Conservation (phyloP, 2,329 filamentous ascomycete species). For the Xylariomycetidae sp. region DNA sequence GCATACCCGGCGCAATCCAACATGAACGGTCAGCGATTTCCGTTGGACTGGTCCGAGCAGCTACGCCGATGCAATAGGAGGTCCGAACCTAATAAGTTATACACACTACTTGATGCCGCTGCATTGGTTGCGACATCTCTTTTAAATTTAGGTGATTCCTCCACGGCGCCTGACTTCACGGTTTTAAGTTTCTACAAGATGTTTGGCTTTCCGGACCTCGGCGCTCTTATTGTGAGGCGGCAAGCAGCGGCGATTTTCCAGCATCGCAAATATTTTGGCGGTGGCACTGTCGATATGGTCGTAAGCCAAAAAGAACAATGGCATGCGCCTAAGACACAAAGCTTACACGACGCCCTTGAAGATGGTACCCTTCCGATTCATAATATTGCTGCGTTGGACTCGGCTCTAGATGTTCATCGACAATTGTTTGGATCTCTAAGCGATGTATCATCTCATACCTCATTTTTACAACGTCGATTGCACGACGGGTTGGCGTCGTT, state of each 20-base stretch:
- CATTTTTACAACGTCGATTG: slow-evolving; percentile 57
- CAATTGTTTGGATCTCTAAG: slow-evolving; percentile 69
- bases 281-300: slow-evolving; percentile 90
- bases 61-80: slow-evolving; percentile 33
- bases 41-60: slow-evolving; percentile 60
- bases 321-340: slow-evolving; percentile 70
- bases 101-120: slow-evolving; percentile 79
- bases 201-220: slow-evolving; percentile 93
- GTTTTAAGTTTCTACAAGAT: slow-evolving; percentile 93
- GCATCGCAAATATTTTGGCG: slow-evolving; percentile 78
- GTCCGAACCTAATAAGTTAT: slow-evolving; percentile 34
- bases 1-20: slow-evolving; percentile 91
- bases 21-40: slow-evolving; percentile 76
- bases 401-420: slow-evolving; percentile 66
- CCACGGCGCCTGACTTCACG: slow-evolving; percentile 72
- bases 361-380: slow-evolving; percentile 91
- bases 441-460: slow-evolving; percentile 65
- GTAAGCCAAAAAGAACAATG: slow-evolving; percentile 72
- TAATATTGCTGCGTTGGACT: slow-evolving; percentile 76
- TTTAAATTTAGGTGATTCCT: slow-evolving; percentile 61
- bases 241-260: slow-evolving; percentile 60
- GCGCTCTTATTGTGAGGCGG: slow-evolving; percentile 77
- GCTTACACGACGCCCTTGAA: slow-evolving; percentile 77
- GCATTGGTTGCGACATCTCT: slow-evolving; percentile 73
- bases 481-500: slow-evolving; percentile 54